These are phyloP conservation scores for Orychophragmus violaceus DNA, from an alignment of 345 rosid genomes.

Conservation along the genomic window DNA sequence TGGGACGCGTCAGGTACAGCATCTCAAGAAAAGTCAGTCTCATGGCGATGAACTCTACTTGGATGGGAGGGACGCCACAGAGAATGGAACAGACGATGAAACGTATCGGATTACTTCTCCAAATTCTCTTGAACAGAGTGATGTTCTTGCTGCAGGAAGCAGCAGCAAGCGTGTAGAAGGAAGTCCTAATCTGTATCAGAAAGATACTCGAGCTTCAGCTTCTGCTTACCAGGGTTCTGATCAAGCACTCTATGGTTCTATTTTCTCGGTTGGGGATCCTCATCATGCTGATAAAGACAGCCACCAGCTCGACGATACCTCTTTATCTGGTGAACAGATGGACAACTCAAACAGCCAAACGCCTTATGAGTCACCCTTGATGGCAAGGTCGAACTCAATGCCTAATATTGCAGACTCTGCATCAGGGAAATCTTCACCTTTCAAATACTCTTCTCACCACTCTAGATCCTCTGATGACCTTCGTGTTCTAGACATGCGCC, in stretches of 20 bases:
- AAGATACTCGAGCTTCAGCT: slow-evolving; percentile 30
- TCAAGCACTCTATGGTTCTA: slow-evolving; percentile 38
- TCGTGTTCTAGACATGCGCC: slow-evolving; percentile 31
- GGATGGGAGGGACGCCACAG: slow-evolving; percentile 36
- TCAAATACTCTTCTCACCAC: slow-evolving; percentile 27
- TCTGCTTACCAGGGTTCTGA: slow-evolving; percentile 42
- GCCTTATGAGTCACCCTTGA: slow-evolving; percentile 32
- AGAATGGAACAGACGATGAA: slow-evolving; percentile 42
- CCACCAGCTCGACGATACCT: slow-evolving; percentile 39
- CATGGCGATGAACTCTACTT: slow-evolving; percentile 54
- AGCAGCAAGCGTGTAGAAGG: slow-evolving; percentile 29
- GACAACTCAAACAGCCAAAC: slow-evolving; percentile 38
- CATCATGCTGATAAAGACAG: slow-evolving; percentile 44
- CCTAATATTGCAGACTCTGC: slow-evolving; percentile 40
- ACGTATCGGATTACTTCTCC: slow-evolving; percentile 44
- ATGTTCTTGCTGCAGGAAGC: slow-evolving; percentile 20
- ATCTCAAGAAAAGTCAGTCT: slow-evolving; percentile 71
- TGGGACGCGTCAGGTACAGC: slow-evolving; percentile 15
- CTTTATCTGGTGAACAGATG: slow-evolving; percentile 36
- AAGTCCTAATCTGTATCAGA: slow-evolving; percentile 31
- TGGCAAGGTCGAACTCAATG: slow-evolving; percentile 53
- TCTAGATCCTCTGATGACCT: slow-evolving; percentile 68
- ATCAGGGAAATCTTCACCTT: slow-evolving; percentile 37
- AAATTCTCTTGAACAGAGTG: slow-evolving; percentile 44
- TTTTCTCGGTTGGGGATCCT: slow-evolving; percentile 59